These are phyloP conservation scores for Trichoderma aggressivum DNA, from an alignment of 2,329 filamentous ascomycete species.

Conservation along the genomic window DNA sequence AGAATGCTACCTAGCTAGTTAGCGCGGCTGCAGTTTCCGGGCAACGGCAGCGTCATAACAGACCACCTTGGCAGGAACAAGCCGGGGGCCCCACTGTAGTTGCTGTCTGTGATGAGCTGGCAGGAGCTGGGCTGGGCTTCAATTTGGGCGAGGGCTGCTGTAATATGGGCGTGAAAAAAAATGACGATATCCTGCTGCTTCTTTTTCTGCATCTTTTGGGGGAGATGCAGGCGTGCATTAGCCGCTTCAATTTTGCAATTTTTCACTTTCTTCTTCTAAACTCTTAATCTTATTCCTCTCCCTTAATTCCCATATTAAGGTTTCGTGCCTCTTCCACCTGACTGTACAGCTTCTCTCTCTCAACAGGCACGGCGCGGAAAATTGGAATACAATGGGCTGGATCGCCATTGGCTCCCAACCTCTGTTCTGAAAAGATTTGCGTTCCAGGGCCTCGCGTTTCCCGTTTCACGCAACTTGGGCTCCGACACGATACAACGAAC, in stretches of 20 bases:
- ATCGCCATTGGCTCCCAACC: background rate
- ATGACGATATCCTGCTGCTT: background rate
- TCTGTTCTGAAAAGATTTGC: background rate
- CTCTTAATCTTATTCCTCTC: background rate
- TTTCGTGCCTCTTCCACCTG: background rate
- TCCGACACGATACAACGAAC: background rate
- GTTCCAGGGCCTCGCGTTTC: background rate
- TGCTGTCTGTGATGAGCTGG: constrained; percentile 7
- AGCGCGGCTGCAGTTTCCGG: constrained; percentile 15
- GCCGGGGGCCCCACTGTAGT: background rate
- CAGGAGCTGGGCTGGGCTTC: background rate
- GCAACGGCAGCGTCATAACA: constrained; percentile 18
- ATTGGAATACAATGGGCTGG: background rate
- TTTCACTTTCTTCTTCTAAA: background rate
- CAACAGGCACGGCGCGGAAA: background rate
- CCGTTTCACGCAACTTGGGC: background rate
- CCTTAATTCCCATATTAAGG: background rate
- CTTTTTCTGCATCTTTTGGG: background rate
- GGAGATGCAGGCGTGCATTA: background rate
- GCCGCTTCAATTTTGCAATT: background rate
- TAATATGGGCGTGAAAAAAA: background rate
- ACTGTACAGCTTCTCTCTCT: background rate
- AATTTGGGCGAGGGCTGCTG: background rate
- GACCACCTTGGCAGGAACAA: constrained; percentile 16
- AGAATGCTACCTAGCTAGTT: constrained; percentile 8